Percentiles rank a stretch among this genome's conserved stretches.
These are phyloP conservation scores for Alternaria ventricosa DNA, from an alignment of 2,329 filamentous ascomycete genomes.

Conservation along the genomic window DNA sequence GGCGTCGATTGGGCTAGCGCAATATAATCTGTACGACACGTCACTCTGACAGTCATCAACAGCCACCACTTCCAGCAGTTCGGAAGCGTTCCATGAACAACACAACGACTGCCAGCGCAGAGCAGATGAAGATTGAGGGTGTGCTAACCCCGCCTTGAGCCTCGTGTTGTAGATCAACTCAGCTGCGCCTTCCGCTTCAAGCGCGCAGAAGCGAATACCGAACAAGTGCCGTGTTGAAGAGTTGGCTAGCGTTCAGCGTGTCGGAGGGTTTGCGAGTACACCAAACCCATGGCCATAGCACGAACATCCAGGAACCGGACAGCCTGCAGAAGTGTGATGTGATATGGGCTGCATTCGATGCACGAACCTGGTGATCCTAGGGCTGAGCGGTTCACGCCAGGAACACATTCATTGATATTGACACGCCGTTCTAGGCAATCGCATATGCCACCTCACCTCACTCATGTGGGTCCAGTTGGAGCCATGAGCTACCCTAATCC, in stretches of 20 bases:
- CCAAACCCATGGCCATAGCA: conserved; percentile 38
- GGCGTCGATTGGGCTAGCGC: conserved; percentile 20
- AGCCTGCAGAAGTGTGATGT: conserved; percentile 30
- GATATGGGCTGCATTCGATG: conserved; percentile 33
- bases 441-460: conserved; percentile 9
- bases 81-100: conserved; percentile 30
- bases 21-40: conserved; percentile 27
- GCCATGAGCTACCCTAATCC: conserved; percentile 8
- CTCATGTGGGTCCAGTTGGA: conserved; percentile 22
- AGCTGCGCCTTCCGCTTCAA: conserved; percentile 14
- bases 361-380: conserved; percentile 32
- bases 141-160: conserved; percentile 24
- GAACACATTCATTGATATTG: conserved; percentile 25
- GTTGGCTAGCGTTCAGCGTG: conserved; percentile 11
- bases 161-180: conserved; percentile 16
- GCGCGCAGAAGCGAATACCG: conserved; percentile 19
- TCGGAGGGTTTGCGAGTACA: conserved; percentile 15
- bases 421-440: conserved; percentile 18
- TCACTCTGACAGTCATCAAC: conserved; percentile 26
- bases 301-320: conserved; percentile 30
- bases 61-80: conserved; percentile 26
- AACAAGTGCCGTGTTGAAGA: conserved; percentile 21
- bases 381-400: conserved; percentile 37
- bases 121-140: conserved; percentile 26
- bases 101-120: conserved; percentile 38